Evolutionary conservation across 1,139 yeast genomes (phyloP).

Genomic region (Yamadazyma siamensis): DNA sequence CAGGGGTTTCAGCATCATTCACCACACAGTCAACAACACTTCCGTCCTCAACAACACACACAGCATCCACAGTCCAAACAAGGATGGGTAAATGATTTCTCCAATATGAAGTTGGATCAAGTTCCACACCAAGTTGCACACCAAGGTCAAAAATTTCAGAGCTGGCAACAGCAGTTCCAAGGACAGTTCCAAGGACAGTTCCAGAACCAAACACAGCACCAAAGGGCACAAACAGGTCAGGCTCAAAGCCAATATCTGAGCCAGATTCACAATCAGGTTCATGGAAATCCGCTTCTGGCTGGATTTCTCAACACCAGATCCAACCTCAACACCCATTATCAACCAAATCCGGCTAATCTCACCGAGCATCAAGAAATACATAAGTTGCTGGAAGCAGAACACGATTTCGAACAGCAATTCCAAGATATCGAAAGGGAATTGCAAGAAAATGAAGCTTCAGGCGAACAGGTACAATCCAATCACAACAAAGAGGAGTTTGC

Average conservation of each 20-base stretch:
- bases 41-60: slow-evolving; percentile 10
- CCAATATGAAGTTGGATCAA: slow-evolving; percentile 19
- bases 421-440: slow-evolving; percentile 35
- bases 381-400: slow-evolving; percentile 23
- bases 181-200: neutral
- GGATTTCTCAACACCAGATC: slow-evolving; percentile 8
- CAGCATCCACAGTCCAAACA: slow-evolving; percentile 8
- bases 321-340: slow-evolving; percentile 10
- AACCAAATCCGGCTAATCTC: slow-evolving; percentile 1
- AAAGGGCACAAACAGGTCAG: neutral
- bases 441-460: slow-evolving; percentile 8
- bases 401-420: slow-evolving; percentile 34
- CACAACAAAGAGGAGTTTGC: slow-evolving; percentile 39
- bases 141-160: neutral
- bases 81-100: slow-evolving; percentile 36
- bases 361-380: slow-evolving; percentile 33
- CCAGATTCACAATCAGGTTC: neutral
- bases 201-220: neutral
- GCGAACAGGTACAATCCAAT: slow-evolving; percentile 6
- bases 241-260: neutral
- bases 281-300: too few relatives aligned
- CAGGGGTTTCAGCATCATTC: slow-evolving; percentile 3
- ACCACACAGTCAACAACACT: slow-evolving; percentile 9
- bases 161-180: neutral
- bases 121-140: neutral